Conservation (phyloP, 2,329 filamentous ascomycete species). For the Botrytis aclada region DNA sequence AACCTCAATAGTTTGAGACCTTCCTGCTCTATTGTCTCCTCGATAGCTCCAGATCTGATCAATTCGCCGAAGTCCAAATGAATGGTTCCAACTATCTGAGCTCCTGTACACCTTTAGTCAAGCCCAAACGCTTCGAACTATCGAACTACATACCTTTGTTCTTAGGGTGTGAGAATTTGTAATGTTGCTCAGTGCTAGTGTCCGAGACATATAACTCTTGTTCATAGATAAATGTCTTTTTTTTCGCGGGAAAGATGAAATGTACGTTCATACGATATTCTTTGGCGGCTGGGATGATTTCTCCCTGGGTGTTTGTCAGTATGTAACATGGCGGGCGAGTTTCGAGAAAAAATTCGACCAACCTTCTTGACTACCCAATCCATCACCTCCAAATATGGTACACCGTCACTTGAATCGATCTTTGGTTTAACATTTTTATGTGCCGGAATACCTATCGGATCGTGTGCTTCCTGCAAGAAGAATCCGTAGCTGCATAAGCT, state of each 20-base stretch:
- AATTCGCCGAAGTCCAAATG: background rate
- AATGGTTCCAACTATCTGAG: background rate
- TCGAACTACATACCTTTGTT: background rate
- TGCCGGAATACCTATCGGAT: background rate
- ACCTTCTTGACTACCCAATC: slow-evolving; percentile 11
- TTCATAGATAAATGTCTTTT: background rate
- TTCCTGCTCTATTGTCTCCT: background rate
- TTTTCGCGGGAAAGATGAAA: background rate
- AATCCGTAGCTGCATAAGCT: slow-evolving; percentile 13
- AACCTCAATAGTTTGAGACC: background rate
- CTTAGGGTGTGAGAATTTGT: slow-evolving; percentile 1
- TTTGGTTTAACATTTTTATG: background rate
- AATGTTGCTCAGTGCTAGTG: slow-evolving; percentile 1
- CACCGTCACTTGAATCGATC: background rate
- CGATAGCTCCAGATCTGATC: background rate
- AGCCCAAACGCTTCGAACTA: background rate
- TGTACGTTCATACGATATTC: slow-evolving; percentile 1
- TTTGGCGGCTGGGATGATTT: background rate
- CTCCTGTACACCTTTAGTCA: background rate
- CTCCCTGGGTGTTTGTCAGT: background rate
- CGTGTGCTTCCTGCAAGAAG: background rate
- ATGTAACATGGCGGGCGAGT: background rate
- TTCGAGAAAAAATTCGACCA: background rate
- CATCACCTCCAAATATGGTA: background rate
- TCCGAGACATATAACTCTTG: slow-evolving; percentile 14